Conservation (phyloP, 1,284 basidiomycete genomes). For the Tilletia caries region DNA sequence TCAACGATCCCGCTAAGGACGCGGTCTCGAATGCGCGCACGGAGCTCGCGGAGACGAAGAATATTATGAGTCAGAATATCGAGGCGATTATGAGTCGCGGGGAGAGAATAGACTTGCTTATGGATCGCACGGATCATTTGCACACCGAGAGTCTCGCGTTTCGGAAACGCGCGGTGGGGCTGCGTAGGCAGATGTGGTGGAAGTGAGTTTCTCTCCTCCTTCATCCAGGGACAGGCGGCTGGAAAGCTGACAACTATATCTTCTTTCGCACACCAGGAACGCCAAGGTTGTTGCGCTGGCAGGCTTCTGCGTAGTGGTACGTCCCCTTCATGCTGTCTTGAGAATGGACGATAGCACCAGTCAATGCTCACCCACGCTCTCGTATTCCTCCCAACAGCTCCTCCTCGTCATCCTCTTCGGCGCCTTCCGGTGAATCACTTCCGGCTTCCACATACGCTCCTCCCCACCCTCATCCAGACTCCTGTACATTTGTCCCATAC, state of each 20-base stretch:
- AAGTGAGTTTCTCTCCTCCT: constrained; percentile 36
- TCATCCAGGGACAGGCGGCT: too few species aligned
- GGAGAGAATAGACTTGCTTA: constrained; percentile 89
- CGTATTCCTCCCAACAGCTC: not conserved
- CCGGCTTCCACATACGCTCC: too few species aligned
- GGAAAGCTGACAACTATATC: not conserved
- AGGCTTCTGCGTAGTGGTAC: constrained; percentile 70
- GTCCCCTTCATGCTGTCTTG: constrained; percentile 50
- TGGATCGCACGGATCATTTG: constrained; percentile 96
- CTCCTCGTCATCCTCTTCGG: constrained; percentile 27
- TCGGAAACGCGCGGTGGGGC: constrained; percentile 77
- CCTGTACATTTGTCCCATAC: constrained; percentile 6
- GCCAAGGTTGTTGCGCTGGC: constrained; percentile 68
- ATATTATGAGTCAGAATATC: constrained; percentile 76
- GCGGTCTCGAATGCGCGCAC: constrained; percentile 83
- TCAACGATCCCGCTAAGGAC: constrained; percentile 87
- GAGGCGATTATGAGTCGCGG: constrained; percentile 82
- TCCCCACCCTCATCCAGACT: too few species aligned
- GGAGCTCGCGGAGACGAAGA: constrained; percentile 88
- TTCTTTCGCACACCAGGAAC: constrained; percentile 25
- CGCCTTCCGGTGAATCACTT: not conserved
- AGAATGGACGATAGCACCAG: not conserved
- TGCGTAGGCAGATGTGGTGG: constrained; percentile 96
- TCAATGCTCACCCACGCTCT: not conserved
- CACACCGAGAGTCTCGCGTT: constrained; percentile 94